These are phyloP conservation scores for Lepidium campestre DNA, from an alignment of 441 rosid genomes.

Conservation along the genomic window DNA sequence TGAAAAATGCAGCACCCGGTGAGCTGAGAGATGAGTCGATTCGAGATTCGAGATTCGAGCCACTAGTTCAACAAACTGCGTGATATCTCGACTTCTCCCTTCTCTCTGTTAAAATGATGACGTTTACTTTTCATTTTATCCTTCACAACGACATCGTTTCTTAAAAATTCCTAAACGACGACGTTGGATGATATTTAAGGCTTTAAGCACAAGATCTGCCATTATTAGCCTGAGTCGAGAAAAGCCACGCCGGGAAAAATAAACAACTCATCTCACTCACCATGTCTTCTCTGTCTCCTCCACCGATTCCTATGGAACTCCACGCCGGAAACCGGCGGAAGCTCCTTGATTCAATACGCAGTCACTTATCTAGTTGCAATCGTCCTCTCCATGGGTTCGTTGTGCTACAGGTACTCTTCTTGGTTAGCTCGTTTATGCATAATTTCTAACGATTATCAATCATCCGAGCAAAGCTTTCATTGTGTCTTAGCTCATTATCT, in stretches of 20 bases:
- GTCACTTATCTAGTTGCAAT: constrained; percentile 37
- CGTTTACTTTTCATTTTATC: neutral
- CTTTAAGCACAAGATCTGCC: neutral
- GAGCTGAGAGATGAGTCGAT: constrained; percentile 20
- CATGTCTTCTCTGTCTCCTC: constrained; percentile 55
- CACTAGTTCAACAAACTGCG: constrained; percentile 13
- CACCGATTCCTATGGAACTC: constrained; percentile 65
- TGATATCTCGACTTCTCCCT: neutral
- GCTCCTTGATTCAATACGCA: constrained; percentile 49
- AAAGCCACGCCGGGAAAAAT: neutral
- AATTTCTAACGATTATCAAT: neutral
- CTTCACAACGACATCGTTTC: too few relatives aligned
- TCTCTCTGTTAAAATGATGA: neutral
- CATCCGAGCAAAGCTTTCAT: neutral
- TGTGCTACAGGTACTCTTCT: constrained; percentile 50
- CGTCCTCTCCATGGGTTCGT: constrained; percentile 66
- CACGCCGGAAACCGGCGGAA: constrained; percentile 60
- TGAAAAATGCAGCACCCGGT: constrained; percentile 15
- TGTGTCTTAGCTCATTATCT: neutral
- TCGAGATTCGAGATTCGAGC: constrained; percentile 16
- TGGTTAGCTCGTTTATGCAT: neutral
- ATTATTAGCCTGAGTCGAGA: neutral
- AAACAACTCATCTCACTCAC: neutral
- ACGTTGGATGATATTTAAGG: too few relatives aligned
- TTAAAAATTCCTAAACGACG: too few relatives aligned